A percentile compares a stretch with the other conserved stretches of the same genome.
These are phyloP conservation scores for Colletotrichum limetticola DNA, from an alignment of 2,329 filamentous ascomycete genomes.

Conservation along the genomic window DNA sequence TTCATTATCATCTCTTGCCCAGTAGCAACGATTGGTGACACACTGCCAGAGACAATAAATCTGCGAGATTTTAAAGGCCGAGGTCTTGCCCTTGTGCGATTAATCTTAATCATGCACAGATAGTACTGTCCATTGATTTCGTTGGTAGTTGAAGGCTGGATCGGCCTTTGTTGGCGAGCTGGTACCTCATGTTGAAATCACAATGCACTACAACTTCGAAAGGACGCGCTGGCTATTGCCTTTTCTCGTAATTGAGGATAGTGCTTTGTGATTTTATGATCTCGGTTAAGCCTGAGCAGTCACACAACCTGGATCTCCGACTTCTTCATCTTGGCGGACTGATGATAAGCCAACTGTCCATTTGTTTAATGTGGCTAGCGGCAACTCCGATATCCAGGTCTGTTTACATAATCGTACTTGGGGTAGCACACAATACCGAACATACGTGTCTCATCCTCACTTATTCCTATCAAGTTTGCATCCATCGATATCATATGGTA, in stretches of 20 bases:
- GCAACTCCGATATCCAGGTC: background rate
- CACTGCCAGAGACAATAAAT: background rate
- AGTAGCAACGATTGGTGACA: background rate
- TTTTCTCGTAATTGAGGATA: background rate
- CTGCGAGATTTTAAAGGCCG: background rate
- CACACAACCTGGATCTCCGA: background rate
- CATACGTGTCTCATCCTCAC: background rate
- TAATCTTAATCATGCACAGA: background rate
- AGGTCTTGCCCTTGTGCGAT: background rate
- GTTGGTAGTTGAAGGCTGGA: background rate
- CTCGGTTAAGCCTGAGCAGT: background rate
- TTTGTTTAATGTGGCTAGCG: background rate
- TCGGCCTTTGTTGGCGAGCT: background rate
- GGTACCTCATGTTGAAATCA: background rate
- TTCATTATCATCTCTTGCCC: background rate
- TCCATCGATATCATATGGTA: background rate
- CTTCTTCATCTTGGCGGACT: background rate
- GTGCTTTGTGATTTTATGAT: accelerated
- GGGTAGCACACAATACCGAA: background rate
- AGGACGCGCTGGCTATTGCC: background rate
- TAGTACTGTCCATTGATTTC: background rate
- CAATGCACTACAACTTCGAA: background rate
- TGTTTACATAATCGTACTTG: background rate
- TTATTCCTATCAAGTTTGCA: background rate
- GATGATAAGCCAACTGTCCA: background rate